Evolutionary conservation across 116 monocot species (phyloP), one percentile per base, ranked within the genome.

Genomic region (Iris pallida): DNA sequence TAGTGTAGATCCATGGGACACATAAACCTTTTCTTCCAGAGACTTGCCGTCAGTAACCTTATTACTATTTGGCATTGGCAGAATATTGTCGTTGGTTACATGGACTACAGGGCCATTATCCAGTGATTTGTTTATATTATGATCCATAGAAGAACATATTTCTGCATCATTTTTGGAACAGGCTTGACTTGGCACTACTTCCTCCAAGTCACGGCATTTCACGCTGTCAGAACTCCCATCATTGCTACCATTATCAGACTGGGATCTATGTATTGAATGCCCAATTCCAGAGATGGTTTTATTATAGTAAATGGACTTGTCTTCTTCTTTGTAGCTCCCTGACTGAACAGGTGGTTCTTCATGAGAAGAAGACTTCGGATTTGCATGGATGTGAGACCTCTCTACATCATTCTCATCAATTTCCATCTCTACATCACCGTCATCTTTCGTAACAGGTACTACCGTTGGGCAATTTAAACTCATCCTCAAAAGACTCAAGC

Each of bases 351-450:
- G 30, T 30, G 3, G 30, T 3, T 30, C 30, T 30, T 30, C 30
- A 30, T 30, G 30, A 30, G 30, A 30, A 30, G 30, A 30, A 1
- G 30, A 30, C 30, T 30, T 30, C 3, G 30, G 30, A 30, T 30
- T 30, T 30, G 30, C 30, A 30, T 30, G 30, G 30, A 30, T 30
- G 30, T 30, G 30, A 30, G 30, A 30, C 52, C 55, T 80, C 73
- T 90, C 90, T 59, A 79, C 76, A 76, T 85, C 94, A 57, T 83
- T 79, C 46, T 91, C 86, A 69, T 86, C 84, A 63, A 95, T 91
- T 78, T 95, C 95, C 95, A 95, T 95, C 65, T 91, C 95, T 74
- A 83, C 95, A 72, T 91, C 95, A 72, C 75, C 78, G 13, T 90
- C 94, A 68, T 85, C 94, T 48, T 90, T 71, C 13, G 82, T 63